Conservation (phyloP, 305 asterid species). For the Striga hermonthica region DNA sequence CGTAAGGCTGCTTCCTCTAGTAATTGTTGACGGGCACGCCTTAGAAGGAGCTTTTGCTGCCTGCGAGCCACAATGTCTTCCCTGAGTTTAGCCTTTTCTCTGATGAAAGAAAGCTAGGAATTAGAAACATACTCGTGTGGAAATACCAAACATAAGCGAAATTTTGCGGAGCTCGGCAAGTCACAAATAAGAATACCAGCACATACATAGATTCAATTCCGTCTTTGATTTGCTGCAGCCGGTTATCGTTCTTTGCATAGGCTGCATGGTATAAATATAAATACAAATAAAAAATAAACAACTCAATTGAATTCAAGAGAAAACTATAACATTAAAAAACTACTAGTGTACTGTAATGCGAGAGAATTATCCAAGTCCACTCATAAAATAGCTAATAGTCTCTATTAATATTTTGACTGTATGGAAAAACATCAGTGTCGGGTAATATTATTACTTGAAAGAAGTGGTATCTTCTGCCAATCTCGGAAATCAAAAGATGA, state of each 20-base stretch:
- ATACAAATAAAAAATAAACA: slow-evolving; percentile 12
- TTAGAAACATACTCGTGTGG: neutral
- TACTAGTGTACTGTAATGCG: slow-evolving; percentile 14
- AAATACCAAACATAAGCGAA: too few species aligned
- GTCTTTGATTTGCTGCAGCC: slow-evolving; percentile 81
- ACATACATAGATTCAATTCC: slow-evolving; percentile 77
- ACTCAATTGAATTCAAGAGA: slow-evolving; percentile 7
- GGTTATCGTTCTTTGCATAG: slow-evolving; percentile 52
- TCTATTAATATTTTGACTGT: slow-evolving; percentile 1
- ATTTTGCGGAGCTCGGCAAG: neutral
- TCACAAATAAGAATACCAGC: slow-evolving; percentile 28
- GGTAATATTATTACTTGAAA: slow-evolving; percentile 49
- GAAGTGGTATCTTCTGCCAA: slow-evolving; percentile 53
- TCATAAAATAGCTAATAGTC: slow-evolving; percentile 23
- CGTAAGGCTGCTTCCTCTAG: slow-evolving; percentile 84
- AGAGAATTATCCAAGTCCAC: slow-evolving; percentile 17
- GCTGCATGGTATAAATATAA: slow-evolving; percentile 47
- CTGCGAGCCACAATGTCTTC: slow-evolving; percentile 81
- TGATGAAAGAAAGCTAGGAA: slow-evolving; percentile 34
- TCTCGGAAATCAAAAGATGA: slow-evolving; percentile 55
- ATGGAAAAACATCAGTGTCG: slow-evolving; percentile 23
- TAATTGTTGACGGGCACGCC: slow-evolving; percentile 68
- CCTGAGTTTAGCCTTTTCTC: slow-evolving; percentile 78
- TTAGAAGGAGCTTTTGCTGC: slow-evolving; percentile 72
- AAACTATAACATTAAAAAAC: slow-evolving; percentile 3